Percentiles rank a stretch among this genome's conserved stretches.
Evolutionary conservation across 2,329 filamentous ascomycete species (phyloP).

Genomic region (Pseudogymnoascus sp.): DNA sequence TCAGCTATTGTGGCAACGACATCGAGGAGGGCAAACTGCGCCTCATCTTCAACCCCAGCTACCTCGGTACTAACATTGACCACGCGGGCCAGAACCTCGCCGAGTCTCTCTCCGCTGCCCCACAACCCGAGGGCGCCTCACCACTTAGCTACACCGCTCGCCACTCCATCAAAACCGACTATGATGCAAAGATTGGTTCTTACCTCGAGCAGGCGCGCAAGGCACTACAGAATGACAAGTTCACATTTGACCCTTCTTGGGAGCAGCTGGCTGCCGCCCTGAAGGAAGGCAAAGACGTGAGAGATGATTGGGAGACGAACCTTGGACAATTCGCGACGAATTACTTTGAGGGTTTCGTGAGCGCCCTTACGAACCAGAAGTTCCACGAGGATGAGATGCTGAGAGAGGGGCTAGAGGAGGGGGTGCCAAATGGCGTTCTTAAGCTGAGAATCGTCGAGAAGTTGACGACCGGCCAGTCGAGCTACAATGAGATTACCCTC

Average conservation of each 20-base stretch:
- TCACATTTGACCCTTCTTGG: slow-evolving; percentile 42
- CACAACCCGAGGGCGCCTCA: slow-evolving; percentile 24
- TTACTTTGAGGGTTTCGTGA: slow-evolving; percentile 41
- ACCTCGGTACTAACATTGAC: slow-evolving; percentile 40
- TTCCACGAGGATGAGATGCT: slow-evolving; percentile 32
- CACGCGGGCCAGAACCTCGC: slow-evolving; percentile 33
- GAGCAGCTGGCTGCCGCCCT: slow-evolving; percentile 37
- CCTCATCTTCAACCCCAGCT: slow-evolving; percentile 38
- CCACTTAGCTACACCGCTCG: slow-evolving; percentile 38
- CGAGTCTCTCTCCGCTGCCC: slow-evolving; percentile 40
- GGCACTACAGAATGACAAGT: slow-evolving; percentile 32
- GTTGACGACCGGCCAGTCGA: slow-evolving; percentile 10
- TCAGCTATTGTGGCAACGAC: slow-evolving; percentile 38
- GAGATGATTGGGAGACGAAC: slow-evolving; percentile 37
- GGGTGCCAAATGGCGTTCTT: slow-evolving; percentile 15
- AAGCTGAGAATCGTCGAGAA: slow-evolving; percentile 19
- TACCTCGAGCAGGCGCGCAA: slow-evolving; percentile 32
- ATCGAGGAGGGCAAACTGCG: slow-evolving; percentile 40
- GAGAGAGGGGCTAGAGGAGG: slow-evolving; percentile 22
- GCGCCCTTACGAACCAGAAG: slow-evolving; percentile 36
- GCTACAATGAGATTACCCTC: slow-evolving; percentile 35
- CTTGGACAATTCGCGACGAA: slow-evolving; percentile 34
- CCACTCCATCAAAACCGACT: slow-evolving; percentile 36
- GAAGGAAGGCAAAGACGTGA: slow-evolving; percentile 28
- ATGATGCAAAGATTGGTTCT: slow-evolving; percentile 36